A percentile compares a stretch with the other conserved stretches of the same genome.
Conservation (phyloP, 805 yeast genomes). For the Lipomyces mesembrius region DNA sequence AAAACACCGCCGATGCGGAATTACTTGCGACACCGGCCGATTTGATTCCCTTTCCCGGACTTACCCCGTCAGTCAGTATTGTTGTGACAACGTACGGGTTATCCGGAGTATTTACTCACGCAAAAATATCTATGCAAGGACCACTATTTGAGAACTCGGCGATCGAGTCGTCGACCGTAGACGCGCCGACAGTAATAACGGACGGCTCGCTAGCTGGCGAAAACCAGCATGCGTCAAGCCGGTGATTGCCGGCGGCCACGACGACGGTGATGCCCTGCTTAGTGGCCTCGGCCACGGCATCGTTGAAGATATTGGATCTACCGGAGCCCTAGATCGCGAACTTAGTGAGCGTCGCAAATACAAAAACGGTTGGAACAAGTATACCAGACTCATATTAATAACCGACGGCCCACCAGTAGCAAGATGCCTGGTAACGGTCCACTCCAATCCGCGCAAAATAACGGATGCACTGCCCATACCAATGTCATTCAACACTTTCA, state of each 20-base stretch:
- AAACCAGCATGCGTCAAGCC: constrained; percentile 86
- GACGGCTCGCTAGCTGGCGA: constrained; percentile 94
- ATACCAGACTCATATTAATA: constrained; percentile 79
- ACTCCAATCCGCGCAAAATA: constrained; percentile 83
- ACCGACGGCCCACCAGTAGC: constrained; percentile 40
- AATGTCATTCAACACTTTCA: constrained; percentile 75
- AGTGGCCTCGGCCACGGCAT: constrained; percentile 89
- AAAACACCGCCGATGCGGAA: constrained; percentile 22
- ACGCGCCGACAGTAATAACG: constrained; percentile 58
- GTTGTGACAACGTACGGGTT: constrained; percentile 50
- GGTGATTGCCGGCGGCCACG: constrained; percentile 96
- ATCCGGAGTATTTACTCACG: constrained; percentile 63
- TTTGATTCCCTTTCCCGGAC: constrained; percentile 72
- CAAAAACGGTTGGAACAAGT: constrained; percentile 45
- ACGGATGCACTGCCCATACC: constrained; percentile 86
- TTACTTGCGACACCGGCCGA: constrained; percentile 51
- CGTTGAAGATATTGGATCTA: constrained; percentile 68
- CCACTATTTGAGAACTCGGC: constrained; percentile 16
- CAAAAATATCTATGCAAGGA: constrained; percentile 14
- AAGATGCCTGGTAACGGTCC: constrained; percentile 71
- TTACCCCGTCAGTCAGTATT: constrained; percentile 49
- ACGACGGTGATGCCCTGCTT: constrained; percentile 86
- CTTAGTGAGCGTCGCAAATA: constrained; percentile 16
- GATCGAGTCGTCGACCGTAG: constrained; percentile 10
- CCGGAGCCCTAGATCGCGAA: constrained; percentile 20